Percentiles rank a stretch among this genome's conserved stretches.
Evolutionary conservation across 495 filamentous ascomycete species (phyloP).

Genomic region (Sabuloglossum arenarium): DNA sequence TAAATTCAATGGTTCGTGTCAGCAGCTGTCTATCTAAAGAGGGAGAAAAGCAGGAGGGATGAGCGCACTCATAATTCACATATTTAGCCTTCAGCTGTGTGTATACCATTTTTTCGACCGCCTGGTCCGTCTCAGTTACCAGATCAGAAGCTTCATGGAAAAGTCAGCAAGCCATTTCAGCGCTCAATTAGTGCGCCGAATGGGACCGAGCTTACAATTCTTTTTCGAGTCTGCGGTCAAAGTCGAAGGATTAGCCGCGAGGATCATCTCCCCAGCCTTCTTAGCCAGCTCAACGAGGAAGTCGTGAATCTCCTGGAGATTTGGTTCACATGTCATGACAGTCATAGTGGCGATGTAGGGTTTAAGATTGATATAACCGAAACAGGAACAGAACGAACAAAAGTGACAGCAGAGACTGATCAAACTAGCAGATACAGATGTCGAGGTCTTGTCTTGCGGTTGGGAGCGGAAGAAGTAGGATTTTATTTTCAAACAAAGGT

Average conservation of each 20-base stretch:
- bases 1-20: not conserved
- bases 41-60: not conserved
- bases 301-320: slow-evolving; percentile 68
- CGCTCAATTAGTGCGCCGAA: not conserved
- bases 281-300: slow-evolving; percentile 51
- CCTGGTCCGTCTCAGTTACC: slow-evolving; percentile 72
- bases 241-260: slow-evolving; percentile 45
- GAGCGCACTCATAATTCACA: slow-evolving; percentile 35
- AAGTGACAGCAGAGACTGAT: not conserved
- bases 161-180: not conserved
- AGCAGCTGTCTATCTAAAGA: not conserved
- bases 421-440: no score
- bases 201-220: slow-evolving; percentile 39
- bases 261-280: slow-evolving; percentile 66
- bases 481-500: not conserved
- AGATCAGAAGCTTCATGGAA: slow-evolving; percentile 46
- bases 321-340: slow-evolving; percentile 7
- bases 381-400: no score
- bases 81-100: slow-evolving; percentile 38
- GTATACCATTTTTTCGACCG: slow-evolving; percentile 57
- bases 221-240: slow-evolving; percentile 51
- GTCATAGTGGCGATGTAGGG: not conserved
- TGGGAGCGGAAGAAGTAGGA: not conserved
- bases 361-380: not conserved
- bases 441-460: not conserved